Base-by-base conservation (phyloP, 2,329 filamentous ascomycete genomes). In the Trematosphaeria pertusa region DNA sequence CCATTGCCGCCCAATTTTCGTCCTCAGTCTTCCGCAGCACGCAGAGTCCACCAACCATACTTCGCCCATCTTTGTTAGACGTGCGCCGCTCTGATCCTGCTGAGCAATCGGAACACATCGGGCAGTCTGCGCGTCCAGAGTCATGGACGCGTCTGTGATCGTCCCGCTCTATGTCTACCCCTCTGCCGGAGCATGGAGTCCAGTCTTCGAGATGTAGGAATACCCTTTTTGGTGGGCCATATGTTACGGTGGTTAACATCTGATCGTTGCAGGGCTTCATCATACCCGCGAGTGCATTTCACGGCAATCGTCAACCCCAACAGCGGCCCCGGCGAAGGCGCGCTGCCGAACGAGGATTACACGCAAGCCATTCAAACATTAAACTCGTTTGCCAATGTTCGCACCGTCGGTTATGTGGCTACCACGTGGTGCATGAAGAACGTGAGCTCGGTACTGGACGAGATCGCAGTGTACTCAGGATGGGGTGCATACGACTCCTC, bases 161-260 rank as follows among this genome's bases (percentile, higher is more conserved):
- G 69, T 80, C 34, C 77, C 76, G 50, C 74, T 80, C 41, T 79
- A 79, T 60, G 67, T 79, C 32, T 79, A 79, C 61, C 76, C 76
- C 45, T 67, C 67, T 30, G 65, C 70, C n/a, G 75, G 71, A 33
- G 74, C 75, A 17, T 80, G 77, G 76, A 61, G 73, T 50, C 73
- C 75, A 11, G 61, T 79, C 48, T 72, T 73, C 57, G 54, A 72
- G 52, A 73, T 73, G 75, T 79, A 58, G 56, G 35, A 14, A 35
- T 44, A 21, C 33, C 37, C 24, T 35, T 41, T 38, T 43, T 37
- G 35, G 34, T 30, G 26, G 37, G 14, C 24, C 31, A 30, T 6
- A 19, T 50, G 18, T 17, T 35, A 39, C 39, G 34, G 31, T 30
- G 24, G 21, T 24, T 37, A 35, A 26, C 12, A 19, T 49, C 50